Conservation (phyloP, 257 asterid species). For the Oldenlandia corymbosa region DNA sequence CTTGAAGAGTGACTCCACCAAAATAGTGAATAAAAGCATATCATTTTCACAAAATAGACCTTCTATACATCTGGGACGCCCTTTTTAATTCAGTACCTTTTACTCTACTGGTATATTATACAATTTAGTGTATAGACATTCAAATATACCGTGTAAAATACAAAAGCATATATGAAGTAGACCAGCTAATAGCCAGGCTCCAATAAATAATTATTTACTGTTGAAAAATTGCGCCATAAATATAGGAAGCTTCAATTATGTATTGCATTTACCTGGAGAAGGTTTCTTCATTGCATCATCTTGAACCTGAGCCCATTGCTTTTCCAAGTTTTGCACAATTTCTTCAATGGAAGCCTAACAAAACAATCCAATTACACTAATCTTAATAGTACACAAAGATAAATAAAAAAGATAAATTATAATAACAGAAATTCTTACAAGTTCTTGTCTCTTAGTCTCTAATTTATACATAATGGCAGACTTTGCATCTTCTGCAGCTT, state of each 20-base stretch:
- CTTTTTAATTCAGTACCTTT: too few species aligned
- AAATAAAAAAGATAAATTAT: not conserved
- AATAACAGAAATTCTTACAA: constrained; percentile 38
- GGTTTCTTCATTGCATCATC: constrained; percentile 72
- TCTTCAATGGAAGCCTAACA: constrained; percentile 60
- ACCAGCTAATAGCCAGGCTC: too few species aligned
- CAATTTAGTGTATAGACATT: too few species aligned
- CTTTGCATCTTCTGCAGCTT: constrained; percentile 45
- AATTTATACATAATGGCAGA: constrained; percentile 43
- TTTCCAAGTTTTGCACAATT: constrained; percentile 55
- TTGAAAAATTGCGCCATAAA: not conserved
- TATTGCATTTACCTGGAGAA: constrained; percentile 55
- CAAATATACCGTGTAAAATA: too few species aligned
- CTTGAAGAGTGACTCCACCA: too few species aligned
- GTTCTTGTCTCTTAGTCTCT: constrained; percentile 66
- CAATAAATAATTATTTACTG: not conserved
- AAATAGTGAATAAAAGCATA: too few species aligned
- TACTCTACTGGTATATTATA: too few species aligned
- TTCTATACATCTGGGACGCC: too few species aligned
- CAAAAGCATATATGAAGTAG: too few species aligned
- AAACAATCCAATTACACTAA: constrained; percentile 17
- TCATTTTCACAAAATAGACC: too few species aligned
- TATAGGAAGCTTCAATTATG: not conserved
- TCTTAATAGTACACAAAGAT: constrained; percentile 5
- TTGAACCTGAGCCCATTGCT: constrained; percentile 63